A percentile compares a stretch with the other conserved stretches of the same genome.
Conservation (phyloP, 805 yeast species). For the Citeromyces matritensis region DNA sequence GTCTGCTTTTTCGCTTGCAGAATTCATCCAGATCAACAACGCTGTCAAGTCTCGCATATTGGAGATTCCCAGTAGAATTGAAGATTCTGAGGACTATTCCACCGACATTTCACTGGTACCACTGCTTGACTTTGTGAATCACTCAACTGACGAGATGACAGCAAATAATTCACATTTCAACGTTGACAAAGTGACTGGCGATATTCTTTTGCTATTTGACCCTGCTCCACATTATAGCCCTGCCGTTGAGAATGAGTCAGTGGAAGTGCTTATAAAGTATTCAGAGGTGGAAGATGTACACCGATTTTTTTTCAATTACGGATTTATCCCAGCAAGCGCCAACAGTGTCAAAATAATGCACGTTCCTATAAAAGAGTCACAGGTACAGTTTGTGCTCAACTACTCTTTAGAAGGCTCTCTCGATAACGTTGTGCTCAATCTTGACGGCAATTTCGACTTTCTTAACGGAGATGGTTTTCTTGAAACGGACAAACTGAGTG, state of each 20-base stretch:
- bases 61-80: slow-evolving; percentile 37
- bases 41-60: slow-evolving; percentile 45
- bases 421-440: too few species aligned
- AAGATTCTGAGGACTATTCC: slow-evolving; percentile 19
- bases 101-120: slow-evolving; percentile 50
- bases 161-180: slow-evolving; percentile 42
- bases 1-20: background rate
- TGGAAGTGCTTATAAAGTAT: slow-evolving; percentile 29
- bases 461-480: too few species aligned
- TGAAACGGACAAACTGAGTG: too few species aligned
- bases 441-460: too few species aligned
- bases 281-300: slow-evolving; percentile 25
- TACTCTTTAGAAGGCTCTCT: too few species aligned
- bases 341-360: background rate
- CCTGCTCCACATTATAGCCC: background rate
- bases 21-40: slow-evolving; percentile 10
- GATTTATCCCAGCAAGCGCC: slow-evolving; percentile 22
- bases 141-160: slow-evolving; percentile 16
- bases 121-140: slow-evolving; percentile 54
- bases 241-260: background rate
- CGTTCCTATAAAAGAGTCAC: background rate
- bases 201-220: slow-evolving; percentile 23
- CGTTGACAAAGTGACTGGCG: slow-evolving; percentile 27
- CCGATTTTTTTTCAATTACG: slow-evolving; percentile 24
- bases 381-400: background rate